Conservation (phyloP, 805 yeast species). For the Candida caryicola region DNA sequence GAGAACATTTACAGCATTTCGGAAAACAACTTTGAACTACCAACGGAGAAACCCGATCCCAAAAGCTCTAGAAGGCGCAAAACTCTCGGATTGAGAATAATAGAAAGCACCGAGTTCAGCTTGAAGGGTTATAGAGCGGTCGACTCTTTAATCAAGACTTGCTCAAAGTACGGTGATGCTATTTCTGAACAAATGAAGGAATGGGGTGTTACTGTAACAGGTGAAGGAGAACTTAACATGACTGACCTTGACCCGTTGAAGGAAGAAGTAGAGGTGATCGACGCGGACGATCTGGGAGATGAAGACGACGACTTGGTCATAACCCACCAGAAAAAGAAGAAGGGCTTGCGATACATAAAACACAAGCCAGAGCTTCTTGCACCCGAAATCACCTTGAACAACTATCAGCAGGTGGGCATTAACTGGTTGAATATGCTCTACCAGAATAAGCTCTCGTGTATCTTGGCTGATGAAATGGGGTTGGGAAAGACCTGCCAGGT, state of each 20-base stretch:
- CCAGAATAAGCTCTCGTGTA: conserved; percentile 78
- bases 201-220: conserved; percentile 87
- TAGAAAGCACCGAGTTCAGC: conserved; percentile 66
- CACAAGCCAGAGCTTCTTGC: conserved; percentile 71
- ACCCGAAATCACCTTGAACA: conserved; percentile 65
- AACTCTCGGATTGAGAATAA: conserved; percentile 68
- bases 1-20: conserved; percentile 55
- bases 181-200: conserved; percentile 69
- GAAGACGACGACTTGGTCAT: conserved; percentile 37
- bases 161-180: conserved; percentile 70
- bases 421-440: conserved; percentile 89
- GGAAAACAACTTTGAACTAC: conserved; percentile 48
- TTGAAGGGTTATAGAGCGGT: conserved; percentile 91
- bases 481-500: conserved; percentile 97
- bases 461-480: conserved; percentile 98
- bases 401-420: conserved; percentile 94
- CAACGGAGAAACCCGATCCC: conserved; percentile 22
- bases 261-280: conserved; percentile 16
- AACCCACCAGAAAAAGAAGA: conserved; percentile 19
- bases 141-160: conserved; percentile 81
- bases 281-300: conserved; percentile 20
- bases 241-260: conserved; percentile 46
- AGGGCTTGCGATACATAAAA: conserved; percentile 47
- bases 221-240: conserved; percentile 65
- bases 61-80: conserved; percentile 30